phyloP scores from a whole-genome alignment of 176 grass and related monocot genomes.

The Coix lacrymajobi region DNA sequence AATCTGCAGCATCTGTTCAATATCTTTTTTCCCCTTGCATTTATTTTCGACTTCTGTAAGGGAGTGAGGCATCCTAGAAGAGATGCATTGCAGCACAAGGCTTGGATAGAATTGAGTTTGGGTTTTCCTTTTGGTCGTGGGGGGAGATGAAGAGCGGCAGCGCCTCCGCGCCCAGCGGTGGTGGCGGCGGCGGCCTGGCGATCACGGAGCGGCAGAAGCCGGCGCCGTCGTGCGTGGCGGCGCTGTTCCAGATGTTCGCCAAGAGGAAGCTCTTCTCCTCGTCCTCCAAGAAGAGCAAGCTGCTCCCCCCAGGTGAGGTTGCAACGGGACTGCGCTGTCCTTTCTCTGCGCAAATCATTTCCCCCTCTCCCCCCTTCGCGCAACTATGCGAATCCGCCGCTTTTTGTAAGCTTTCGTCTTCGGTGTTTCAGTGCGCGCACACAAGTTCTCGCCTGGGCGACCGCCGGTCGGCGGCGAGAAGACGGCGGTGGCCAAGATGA shows the following conservation, averaged over 20 bases:
- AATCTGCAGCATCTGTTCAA: constrained; percentile 1
- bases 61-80: not conserved
- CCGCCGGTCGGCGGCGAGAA: not conserved
- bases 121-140: not conserved
- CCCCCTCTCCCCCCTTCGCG: not conserved
- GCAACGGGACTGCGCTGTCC: constrained; percentile 1
- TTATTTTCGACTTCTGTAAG: constrained; percentile 12
- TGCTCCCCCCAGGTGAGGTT: constrained; percentile 47
- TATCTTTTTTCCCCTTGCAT: not conserved
- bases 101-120: not conserved
- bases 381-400: not conserved
- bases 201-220: constrained; percentile 49
- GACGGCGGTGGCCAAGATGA: constrained; percentile 20
- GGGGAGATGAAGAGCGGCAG: constrained; percentile 26
- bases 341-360: not conserved
- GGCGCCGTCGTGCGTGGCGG: constrained; percentile 49
- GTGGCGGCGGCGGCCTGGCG: constrained; percentile 19
- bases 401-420: not conserved
- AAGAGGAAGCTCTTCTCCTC: constrained; percentile 52
- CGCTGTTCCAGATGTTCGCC: constrained; percentile 56
- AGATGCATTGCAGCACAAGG: not conserved
- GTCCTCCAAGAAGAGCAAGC: constrained; percentile 46
- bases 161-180: not conserved
- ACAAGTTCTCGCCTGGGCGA: constrained; percentile 17
- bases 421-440: constrained; percentile 31